Evolutionary conservation across 2,329 filamentous ascomycete species (phyloP).

Genomic region (Fusarium austroafricanum): DNA sequence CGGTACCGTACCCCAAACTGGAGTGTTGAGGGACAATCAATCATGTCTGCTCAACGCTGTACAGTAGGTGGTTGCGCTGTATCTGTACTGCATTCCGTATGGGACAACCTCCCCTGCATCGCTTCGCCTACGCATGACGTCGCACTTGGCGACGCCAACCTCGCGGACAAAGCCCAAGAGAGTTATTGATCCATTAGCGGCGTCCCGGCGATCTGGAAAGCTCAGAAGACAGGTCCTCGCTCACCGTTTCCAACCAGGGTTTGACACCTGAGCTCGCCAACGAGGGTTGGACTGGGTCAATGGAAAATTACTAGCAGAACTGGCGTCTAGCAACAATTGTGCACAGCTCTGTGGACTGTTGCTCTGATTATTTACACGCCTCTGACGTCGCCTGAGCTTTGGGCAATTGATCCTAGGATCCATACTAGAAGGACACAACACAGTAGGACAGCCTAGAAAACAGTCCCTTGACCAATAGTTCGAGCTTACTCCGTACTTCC

Average conservation of each 20-base stretch:
- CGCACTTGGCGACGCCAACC: slow-evolving; percentile 33
- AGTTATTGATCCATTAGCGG: slow-evolving; percentile 41
- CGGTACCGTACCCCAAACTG: neutral
- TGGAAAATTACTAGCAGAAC: slow-evolving; percentile 31
- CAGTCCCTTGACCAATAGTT: slow-evolving; percentile 4
- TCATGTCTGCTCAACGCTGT: neutral
- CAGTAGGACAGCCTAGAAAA: slow-evolving; percentile 4
- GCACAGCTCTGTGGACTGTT: neutral
- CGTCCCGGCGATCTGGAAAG: slow-evolving; percentile 47
- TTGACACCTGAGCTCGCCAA: slow-evolving; percentile 16
- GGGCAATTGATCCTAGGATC: slow-evolving; percentile 15
- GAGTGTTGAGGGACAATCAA: neutral
- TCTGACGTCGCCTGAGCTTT: slow-evolving; percentile 28
- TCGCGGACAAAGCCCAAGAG: slow-evolving; percentile 10
- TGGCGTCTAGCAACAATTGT: neutral
- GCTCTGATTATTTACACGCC: slow-evolving; percentile 31
- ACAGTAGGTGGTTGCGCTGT: neutral
- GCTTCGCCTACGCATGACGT: slow-evolving; percentile 29
- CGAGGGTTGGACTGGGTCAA: slow-evolving; percentile 12
- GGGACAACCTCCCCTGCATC: slow-evolving; percentile 13
- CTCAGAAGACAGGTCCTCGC: slow-evolving; percentile 30
- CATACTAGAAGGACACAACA: slow-evolving; percentile 33
- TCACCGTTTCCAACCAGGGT: slow-evolving; percentile 34
- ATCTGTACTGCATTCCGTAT: neutral
- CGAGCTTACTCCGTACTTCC: neutral